Conservation (phyloP, 495 filamentous ascomycete species). For the Hypoxylon lienhwacheense region DNA sequence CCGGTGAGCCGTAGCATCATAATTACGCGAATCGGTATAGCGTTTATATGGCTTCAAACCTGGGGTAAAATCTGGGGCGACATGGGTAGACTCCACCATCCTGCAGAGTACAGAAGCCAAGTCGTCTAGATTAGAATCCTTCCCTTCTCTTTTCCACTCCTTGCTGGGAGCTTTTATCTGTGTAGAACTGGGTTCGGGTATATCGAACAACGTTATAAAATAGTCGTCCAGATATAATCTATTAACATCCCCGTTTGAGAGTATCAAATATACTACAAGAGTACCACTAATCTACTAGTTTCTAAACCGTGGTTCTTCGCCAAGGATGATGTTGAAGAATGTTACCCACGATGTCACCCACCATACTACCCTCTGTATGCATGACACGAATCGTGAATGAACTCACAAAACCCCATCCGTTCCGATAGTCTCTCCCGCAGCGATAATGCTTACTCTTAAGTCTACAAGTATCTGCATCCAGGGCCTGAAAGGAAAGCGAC, state of each 20-base stretch:
- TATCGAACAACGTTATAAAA: too few species aligned
- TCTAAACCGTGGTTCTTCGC: not conserved
- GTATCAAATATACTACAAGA: too few species aligned
- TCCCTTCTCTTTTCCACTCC: not conserved
- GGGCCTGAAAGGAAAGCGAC: not conserved
- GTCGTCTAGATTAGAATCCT: conserved; percentile 12
- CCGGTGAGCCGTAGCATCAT: conserved; percentile 31
- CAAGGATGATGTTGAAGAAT: conserved; percentile 17
- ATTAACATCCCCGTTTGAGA: too few species aligned
- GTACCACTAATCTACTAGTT: too few species aligned
- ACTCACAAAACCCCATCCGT: conserved; percentile 7
- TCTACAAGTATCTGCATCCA: not conserved
- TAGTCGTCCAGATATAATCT: too few species aligned
- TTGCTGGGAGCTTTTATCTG: not conserved
- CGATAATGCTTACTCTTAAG: conserved; percentile 14
- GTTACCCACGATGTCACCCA: conserved; percentile 30
- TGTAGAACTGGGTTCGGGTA: too few species aligned
- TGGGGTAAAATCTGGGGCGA: conserved; percentile 36
- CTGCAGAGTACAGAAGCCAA: conserved; percentile 9
- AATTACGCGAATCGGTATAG: conserved; percentile 29
- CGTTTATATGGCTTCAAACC: conserved; percentile 25
- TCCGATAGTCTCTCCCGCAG: conserved; percentile 8
- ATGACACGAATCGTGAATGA: conserved; percentile 26
- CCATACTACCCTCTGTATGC: conserved; percentile 25
- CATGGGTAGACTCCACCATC: conserved; percentile 22